Evolutionary conservation across 192 early-diverging fungal species (phyloP).

Genomic region (Backusella morwellensis): DNA sequence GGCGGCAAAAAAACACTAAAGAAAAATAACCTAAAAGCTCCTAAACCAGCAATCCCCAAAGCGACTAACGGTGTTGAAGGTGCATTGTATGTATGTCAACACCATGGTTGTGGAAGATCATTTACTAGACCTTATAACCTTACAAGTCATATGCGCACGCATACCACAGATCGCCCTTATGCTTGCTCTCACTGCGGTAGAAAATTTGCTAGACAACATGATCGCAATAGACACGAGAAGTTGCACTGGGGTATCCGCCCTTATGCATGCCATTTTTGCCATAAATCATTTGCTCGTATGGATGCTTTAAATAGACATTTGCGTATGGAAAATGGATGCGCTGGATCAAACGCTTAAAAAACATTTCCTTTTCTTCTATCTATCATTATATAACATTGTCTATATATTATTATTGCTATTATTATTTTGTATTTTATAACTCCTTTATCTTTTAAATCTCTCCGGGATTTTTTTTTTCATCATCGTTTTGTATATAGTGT

Average conservation of each 20-base stretch:
- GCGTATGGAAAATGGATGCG: conserved; percentile 32
- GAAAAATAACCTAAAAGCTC: neutral
- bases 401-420: neutral
- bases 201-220: conserved; percentile 87
- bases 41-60: neutral
- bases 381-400: neutral
- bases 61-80: neutral
- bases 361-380: neutral
- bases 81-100: conserved; percentile 12
- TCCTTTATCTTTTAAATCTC: neutral
- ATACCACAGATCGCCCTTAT: conserved; percentile 72
- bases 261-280: conserved; percentile 67
- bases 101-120: conserved; percentile 56
- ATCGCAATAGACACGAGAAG: conserved; percentile 80
- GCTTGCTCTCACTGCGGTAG: conserved; percentile 68
- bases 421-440: neutral
- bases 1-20: neutral
- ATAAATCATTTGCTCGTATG: conserved; percentile 69
- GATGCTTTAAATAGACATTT: conserved; percentile 72
- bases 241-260: conserved; percentile 74
- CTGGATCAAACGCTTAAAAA: conserved; percentile 3
- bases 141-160: conserved; percentile 71
- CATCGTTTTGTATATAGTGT: neutral
- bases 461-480: neutral
- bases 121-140: conserved; percentile 78